Percentiles rank a stretch among this genome's conserved stretches.
phyloP scores from a whole-genome alignment of 2,329 filamentous ascomycete species.

The Chaetomiaceae sp. region DNA sequence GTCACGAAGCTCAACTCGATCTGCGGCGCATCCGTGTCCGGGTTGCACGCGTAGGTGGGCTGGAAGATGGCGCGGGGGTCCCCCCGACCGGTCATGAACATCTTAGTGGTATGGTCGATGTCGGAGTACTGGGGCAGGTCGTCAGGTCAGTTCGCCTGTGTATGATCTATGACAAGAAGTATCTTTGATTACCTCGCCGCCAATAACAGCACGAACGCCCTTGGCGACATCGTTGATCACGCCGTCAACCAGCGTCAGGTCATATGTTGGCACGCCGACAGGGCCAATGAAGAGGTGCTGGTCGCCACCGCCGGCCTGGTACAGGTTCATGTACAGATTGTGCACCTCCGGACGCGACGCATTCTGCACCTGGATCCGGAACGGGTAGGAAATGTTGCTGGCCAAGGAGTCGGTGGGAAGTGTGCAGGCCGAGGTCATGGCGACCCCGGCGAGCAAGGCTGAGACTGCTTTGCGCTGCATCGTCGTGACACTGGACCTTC shows the following conservation, averaged over 20 bases:
- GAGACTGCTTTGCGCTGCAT: constrained; percentile 13
- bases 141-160: background rate
- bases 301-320: constrained; percentile 33
- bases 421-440: constrained; percentile 27
- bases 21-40: constrained; percentile 28
- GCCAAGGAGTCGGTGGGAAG: constrained; percentile 27
- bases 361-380: constrained; percentile 36
- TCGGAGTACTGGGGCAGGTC: constrained; percentile 17
- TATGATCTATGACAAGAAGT: too few species aligned
- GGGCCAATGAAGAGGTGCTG: constrained; percentile 36
- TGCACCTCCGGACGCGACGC: constrained; percentile 31
- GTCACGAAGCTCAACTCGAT: constrained; percentile 26
- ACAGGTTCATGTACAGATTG: constrained; percentile 33
- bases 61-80: constrained; percentile 29
- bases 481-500: background rate
- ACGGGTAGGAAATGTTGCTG: constrained; percentile 30
- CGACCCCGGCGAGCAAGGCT: constrained; percentile 20
- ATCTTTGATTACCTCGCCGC: constrained; percentile 19
- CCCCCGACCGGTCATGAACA: constrained; percentile 27
- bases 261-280: constrained; percentile 23
- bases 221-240: constrained; percentile 19
- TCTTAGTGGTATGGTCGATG: constrained; percentile 24
- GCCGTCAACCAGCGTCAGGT: constrained; percentile 26
- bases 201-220: constrained; percentile 21
- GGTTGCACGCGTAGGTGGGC: constrained; percentile 29